Base-by-base conservation (phyloP, 163 green algal species). In the Chlorella variabilis region DNA sequence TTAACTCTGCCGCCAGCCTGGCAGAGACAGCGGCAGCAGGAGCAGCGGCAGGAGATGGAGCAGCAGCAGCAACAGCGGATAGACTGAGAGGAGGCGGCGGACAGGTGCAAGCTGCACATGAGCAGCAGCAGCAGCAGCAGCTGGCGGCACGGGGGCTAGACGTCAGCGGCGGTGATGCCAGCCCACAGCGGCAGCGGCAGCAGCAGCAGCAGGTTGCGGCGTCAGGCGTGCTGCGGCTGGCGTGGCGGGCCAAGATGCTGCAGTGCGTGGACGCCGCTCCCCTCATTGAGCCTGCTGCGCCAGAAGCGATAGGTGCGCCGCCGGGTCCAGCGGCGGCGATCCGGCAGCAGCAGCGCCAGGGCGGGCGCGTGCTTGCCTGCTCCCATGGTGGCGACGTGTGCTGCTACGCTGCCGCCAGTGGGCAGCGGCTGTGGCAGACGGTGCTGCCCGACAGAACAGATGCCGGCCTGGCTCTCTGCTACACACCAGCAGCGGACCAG, bases 351-450 rank as follows among this genome's bases (percentile, higher is more conserved):
- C 5, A 79, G 42, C 76, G 58, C 3, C 54, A 79, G 42, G 70
- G 58, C 9, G 29, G 74, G 42, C 69, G 56, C 27, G 74, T 74
- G 4, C 78, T 91, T 73, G 87, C 77, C 0, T 90, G 86, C 82
- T 93, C 89, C 0, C 89, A 93, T 58, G 89, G 89, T 36, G 89
- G 89, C 25, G 89, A 93, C 31, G 89, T 93, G n/a, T 79, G 86
- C 25, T 90, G 85, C 62, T 51, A 86, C 3, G 83, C 90, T 15
- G 81, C 54, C 2, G 21, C 2, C 38, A 84, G 69, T 20, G 89
- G 89, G 0, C 23, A 25, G 36, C 63, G 51, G 23, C 29, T 86
- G 25, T 92, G 89, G 88, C 65, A 69, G 25, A 70, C 80, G n/a
- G 25, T 17, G 4, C 77, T 92, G 59, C 77, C 81, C 2, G 76